phyloP scores from a whole-genome alignment of 129 eudicot genomes.

The Apium graveolens region DNA sequence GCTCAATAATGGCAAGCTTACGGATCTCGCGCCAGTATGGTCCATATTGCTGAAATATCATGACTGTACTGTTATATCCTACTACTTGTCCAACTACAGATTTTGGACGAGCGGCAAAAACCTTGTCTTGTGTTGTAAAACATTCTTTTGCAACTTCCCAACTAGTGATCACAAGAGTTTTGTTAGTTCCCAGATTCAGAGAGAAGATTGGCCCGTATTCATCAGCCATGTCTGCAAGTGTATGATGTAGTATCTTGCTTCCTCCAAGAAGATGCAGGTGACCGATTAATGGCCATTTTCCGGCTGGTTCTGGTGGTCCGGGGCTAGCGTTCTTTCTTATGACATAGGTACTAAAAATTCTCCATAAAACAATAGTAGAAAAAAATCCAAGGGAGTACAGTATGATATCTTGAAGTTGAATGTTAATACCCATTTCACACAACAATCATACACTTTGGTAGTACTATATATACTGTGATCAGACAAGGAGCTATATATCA shows the following conservation, averaged over 20 bases:
- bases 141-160: conserved; percentile 34
- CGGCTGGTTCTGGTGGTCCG: conserved; percentile 3
- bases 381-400: not conserved
- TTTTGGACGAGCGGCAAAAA: conserved; percentile 23
- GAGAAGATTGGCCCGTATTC: conserved; percentile 32
- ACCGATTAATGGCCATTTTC: conserved; percentile 15
- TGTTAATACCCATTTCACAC: too few species aligned
- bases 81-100: conserved; percentile 15
- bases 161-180: conserved; percentile 17
- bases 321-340: not conserved
- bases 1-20: conserved; percentile 19
- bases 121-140: conserved; percentile 19
- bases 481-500: too few species aligned
- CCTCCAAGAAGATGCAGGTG: conserved; percentile 11
- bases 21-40: conserved; percentile 20
- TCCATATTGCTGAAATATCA: conserved; percentile 12
- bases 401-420: not conserved
- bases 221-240: conserved; percentile 19
- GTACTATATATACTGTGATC: too few species aligned
- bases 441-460: too few species aligned
- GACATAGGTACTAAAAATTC: not conserved
- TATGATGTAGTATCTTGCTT: conserved; percentile 7
- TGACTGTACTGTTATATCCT: conserved; percentile 15
- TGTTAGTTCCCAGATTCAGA: conserved; percentile 18
- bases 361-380: not conserved